These are phyloP conservation scores for Saccharomyces hybrid DNA, from an alignment of 1,139 yeast genomes.

Conservation along the genomic window DNA sequence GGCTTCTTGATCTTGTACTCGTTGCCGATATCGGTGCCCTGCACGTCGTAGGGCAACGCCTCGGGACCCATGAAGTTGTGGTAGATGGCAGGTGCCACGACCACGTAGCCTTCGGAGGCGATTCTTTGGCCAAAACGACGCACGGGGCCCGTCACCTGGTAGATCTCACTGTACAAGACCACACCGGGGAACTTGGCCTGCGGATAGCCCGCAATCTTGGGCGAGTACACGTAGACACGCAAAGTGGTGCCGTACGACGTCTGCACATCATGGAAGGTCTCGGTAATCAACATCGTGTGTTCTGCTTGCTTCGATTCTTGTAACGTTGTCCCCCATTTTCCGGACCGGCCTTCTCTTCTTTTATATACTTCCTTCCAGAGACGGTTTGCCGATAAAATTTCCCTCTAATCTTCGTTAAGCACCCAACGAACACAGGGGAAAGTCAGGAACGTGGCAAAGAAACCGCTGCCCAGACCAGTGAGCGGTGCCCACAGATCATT, in stretches of 20 bases:
- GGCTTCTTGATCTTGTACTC: conserved; percentile 59
- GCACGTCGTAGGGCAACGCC: conserved; percentile 59
- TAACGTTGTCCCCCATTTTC: not conserved
- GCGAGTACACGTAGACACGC: conserved; percentile 61
- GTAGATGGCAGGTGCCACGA: conserved; percentile 69
- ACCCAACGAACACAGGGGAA: not conserved
- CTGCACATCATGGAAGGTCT: conserved; percentile 53
- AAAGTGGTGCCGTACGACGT: conserved; percentile 62
- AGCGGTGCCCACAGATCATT: not conserved
- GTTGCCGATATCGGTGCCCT: conserved; percentile 74
- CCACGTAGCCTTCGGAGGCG: conserved; percentile 74
- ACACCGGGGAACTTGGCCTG: conserved; percentile 75
- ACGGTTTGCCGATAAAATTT: not conserved
- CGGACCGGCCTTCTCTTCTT: not conserved
- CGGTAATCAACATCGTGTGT: conserved; percentile 55
- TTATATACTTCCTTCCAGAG: not conserved
- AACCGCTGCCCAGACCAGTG: too few relatives aligned
- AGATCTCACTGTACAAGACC: conserved; percentile 69
- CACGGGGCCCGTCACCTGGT: conserved; percentile 71
- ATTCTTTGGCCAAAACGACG: conserved; percentile 68
- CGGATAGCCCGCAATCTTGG: conserved; percentile 64
- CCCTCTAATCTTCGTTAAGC: not conserved
- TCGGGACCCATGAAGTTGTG: conserved; percentile 63
- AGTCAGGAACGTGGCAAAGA: not conserved
- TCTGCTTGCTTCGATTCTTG: not conserved